Evolutionary conservation across 768 basidiomycete species (phyloP).

Genomic region (Pholiota conissans): DNA sequence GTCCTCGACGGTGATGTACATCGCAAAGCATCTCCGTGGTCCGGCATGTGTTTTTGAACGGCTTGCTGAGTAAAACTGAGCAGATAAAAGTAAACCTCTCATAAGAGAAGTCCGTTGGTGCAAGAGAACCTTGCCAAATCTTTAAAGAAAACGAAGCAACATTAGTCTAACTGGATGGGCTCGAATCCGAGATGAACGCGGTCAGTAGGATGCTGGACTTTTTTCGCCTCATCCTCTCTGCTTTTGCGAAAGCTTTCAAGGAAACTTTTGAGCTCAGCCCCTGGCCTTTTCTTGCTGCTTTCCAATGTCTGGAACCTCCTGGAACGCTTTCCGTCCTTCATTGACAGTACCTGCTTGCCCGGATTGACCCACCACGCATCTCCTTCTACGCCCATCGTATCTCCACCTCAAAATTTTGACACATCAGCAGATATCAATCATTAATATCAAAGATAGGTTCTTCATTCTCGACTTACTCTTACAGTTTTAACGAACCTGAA

Average conservation of each 20-base stretch:
- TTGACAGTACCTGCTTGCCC: neutral
- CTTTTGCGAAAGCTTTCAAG: no score
- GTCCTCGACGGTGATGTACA: neutral
- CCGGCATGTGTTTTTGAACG: neutral
- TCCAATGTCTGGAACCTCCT: neutral
- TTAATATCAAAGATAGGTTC: neutral
- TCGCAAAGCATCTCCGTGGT: neutral
- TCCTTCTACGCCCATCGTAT: slow-evolving; percentile 2
- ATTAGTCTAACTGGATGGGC: neutral
- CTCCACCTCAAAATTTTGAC: neutral
- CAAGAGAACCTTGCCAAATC: no score
- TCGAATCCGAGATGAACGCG: neutral
- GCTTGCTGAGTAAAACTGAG: neutral
- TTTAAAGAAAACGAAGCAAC: neutral
- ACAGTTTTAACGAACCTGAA: neutral
- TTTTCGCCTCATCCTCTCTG: no score
- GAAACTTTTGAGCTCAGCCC: neutral
- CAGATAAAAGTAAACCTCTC: neutral
- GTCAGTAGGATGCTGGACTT: neutral
- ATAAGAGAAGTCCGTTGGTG: neutral
- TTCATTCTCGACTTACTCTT: neutral
- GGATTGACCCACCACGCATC: neutral
- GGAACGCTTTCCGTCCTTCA: neutral
- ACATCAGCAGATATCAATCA: neutral
- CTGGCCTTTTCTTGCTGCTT: neutral